Conservation (phyloP, 225 moss, liverwort and hornwort genomes). For the Physcomitrellopsis africana region DNA sequence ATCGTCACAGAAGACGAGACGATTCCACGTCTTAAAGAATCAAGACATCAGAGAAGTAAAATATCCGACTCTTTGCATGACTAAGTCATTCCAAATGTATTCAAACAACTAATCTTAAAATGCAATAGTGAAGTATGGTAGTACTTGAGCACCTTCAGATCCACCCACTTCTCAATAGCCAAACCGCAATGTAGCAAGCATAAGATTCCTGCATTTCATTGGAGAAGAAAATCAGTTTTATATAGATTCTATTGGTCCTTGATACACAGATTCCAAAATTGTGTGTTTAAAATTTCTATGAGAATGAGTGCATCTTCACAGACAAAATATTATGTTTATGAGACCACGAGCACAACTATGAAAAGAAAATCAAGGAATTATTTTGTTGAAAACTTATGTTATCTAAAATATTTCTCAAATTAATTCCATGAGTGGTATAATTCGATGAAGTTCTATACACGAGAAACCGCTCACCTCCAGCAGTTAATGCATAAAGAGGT, state of each 20-base stretch:
- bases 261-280: background rate
- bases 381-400: background rate
- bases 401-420: background rate
- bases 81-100: background rate
- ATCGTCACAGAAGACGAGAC: background rate
- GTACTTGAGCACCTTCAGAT: constrained; percentile 58
- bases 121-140: background rate
- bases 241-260: background rate
- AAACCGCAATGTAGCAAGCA: constrained; percentile 81
- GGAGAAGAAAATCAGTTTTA: background rate
- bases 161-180: constrained; percentile 88
- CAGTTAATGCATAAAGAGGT: constrained; percentile 74
- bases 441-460: background rate
- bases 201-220: constrained; percentile 61
- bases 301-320: constrained; percentile 4
- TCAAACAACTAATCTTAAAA: background rate
- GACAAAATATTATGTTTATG: background rate
- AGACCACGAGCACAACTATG: constrained; percentile 3
- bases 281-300: background rate
- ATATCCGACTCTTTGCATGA: background rate
- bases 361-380: background rate
- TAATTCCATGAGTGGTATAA: background rate
- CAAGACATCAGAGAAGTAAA: background rate
- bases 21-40: background rate
- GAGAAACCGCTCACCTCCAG: constrained; percentile 46